Evolutionary conservation across 345 rosid species (phyloP).

Genomic region (Carallia brachiata): DNA sequence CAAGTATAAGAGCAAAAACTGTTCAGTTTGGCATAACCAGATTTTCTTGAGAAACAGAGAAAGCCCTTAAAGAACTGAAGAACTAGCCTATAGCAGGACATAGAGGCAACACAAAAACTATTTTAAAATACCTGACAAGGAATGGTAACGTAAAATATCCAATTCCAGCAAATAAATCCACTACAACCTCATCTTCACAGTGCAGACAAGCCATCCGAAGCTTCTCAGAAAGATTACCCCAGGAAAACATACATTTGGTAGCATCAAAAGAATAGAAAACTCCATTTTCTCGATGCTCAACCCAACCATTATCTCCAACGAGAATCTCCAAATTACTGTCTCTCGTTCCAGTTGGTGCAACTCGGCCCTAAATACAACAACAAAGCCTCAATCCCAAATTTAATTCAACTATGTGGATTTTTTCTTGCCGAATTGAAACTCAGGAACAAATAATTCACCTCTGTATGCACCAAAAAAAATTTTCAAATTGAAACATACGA

Average conservation of each 20-base stretch:
- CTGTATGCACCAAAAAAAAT: neutral
- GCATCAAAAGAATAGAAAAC: slow-evolving; percentile 85
- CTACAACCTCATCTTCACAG: slow-evolving; percentile 62
- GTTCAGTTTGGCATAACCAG: neutral
- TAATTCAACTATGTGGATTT: too few species aligned
- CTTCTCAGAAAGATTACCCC: slow-evolving; percentile 99
- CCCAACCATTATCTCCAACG: slow-evolving; percentile 88
- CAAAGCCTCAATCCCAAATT: neutral
- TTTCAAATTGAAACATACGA: neutral
- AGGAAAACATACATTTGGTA: slow-evolving; percentile 95
- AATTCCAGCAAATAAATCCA: slow-evolving; percentile 91
- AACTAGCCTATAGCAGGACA: slow-evolving; percentile 2
- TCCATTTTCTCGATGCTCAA: slow-evolving; percentile 82
- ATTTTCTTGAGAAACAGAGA: slow-evolving; percentile 3
- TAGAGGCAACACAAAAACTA: neutral
- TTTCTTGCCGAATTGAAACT: too few species aligned
- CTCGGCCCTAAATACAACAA: slow-evolving; percentile 54
- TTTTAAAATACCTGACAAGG: slow-evolving; percentile 64
- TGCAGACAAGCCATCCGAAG: slow-evolving; percentile 72
- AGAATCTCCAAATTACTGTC: slow-evolving; percentile 84
- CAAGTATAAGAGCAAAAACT: neutral
- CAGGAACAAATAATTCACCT: neutral
- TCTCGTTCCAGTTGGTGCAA: slow-evolving; percentile 73
- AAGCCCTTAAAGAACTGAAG: neutral
- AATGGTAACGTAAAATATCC: slow-evolving; percentile 88